A percentile compares a stretch with the other conserved stretches of the same genome.
These are phyloP conservation scores for Cutaneotrichosporon dermatis DNA, from an alignment of 1,284 basidiomycete genomes.

Conservation along the genomic window DNA sequence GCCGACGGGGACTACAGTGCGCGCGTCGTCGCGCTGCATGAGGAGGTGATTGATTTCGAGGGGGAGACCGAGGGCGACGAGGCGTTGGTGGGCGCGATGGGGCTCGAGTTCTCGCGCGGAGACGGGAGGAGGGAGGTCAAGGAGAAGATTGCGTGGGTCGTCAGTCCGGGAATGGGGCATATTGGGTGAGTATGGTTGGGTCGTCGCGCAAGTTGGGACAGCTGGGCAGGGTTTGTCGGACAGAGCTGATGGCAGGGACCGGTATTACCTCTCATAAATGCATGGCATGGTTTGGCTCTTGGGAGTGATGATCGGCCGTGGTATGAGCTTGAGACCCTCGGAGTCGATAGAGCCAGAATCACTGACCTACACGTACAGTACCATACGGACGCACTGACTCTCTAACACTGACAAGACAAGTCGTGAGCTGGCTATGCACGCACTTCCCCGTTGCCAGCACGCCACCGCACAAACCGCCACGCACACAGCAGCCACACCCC, in stretches of 20 bases:
- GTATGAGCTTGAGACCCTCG: too few relatives aligned
- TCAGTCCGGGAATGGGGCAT: constrained; percentile 47
- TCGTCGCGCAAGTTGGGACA: neutral
- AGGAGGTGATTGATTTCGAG: constrained; percentile 10
- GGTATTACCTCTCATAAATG: constrained; percentile 15
- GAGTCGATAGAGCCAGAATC: too few relatives aligned
- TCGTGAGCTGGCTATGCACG: neutral
- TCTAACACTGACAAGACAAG: too few relatives aligned
- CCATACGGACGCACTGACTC: too few relatives aligned
- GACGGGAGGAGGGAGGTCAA: constrained; percentile 7
- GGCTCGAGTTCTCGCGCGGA: constrained; percentile 21
- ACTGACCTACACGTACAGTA: too few relatives aligned
- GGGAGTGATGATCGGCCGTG: too few relatives aligned
- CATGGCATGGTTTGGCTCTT: neutral
- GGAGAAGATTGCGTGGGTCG: constrained; percentile 46
- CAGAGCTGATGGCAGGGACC: constrained; percentile 7
- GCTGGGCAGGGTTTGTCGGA: too few relatives aligned
- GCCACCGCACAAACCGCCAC: neutral
- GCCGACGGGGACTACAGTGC: constrained; percentile 43
- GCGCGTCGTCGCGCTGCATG: constrained; percentile 11
- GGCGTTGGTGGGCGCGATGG: constrained; percentile 31
- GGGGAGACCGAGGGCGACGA: constrained; percentile 2
- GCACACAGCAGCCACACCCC: neutral
- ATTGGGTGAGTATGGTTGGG: constrained; percentile 28
- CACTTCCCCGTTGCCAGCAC: too few relatives aligned